Conservation (phyloP, 441 rosid species). For the Corymbia calophylla region DNA sequence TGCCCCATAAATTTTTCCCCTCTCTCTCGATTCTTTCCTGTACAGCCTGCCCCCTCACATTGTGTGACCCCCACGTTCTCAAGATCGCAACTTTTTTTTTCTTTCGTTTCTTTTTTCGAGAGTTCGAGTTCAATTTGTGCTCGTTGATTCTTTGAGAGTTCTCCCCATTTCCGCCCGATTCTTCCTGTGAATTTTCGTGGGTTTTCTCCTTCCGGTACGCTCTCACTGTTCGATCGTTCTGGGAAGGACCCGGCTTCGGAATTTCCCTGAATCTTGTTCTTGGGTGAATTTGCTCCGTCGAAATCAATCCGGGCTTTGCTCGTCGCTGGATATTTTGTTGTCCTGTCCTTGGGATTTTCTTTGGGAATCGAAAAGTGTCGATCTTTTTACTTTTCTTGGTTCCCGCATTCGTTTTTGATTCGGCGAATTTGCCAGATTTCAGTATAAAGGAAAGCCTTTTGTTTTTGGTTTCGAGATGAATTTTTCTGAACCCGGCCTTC, state of each 20-base stretch:
- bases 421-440: neutral
- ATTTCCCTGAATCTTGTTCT: neutral
- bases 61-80: neutral
- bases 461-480: conserved; percentile 24
- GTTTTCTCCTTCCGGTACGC: neutral
- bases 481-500: conserved; percentile 46
- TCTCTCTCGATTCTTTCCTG: neutral
- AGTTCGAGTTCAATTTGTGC: neutral
- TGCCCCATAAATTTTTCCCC: neutral
- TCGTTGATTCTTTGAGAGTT: neutral
- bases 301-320: neutral
- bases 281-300: neutral
- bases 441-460: neutral
- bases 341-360: neutral
- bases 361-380: neutral
- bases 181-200: neutral
- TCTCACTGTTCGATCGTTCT: neutral
- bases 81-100: neutral
- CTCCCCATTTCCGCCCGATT: neutral
- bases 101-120: neutral
- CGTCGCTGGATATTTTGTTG: neutral
- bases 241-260: neutral
- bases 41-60: neutral
- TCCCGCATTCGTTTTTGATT: neutral
- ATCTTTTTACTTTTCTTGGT: neutral